phyloP scores from a whole-genome alignment of 2,329 filamentous ascomycete species.

The Lecanosticta acicola region DNA sequence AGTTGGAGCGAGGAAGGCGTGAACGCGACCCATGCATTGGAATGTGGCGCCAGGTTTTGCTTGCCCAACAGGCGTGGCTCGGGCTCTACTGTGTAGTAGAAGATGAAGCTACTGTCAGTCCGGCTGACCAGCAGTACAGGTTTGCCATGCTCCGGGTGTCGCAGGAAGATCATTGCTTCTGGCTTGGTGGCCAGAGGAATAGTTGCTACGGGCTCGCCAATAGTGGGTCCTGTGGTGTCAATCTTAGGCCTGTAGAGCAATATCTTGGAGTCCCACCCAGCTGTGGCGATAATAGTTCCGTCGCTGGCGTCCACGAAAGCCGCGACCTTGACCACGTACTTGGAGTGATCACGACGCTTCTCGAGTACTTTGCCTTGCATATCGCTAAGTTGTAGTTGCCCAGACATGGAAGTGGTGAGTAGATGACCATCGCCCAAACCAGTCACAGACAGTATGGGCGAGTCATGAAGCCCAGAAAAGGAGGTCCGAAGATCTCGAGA shows the following conservation, averaged over 20 bases:
- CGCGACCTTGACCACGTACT: conserved; percentile 53
- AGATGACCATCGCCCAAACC: conserved; percentile 42
- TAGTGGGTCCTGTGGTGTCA: conserved; percentile 11
- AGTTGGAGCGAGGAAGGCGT: conserved; percentile 54
- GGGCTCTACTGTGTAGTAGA: conserved; percentile 47
- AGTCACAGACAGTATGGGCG: conserved; percentile 50
- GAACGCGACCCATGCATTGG: conserved; percentile 60
- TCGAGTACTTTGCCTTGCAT: conserved; percentile 39
- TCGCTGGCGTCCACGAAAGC: conserved; percentile 22
- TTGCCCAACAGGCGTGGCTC: conserved; percentile 45
- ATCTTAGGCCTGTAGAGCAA: conserved; percentile 42
- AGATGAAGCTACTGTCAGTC: conserved; percentile 54
- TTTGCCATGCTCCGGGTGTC: conserved; percentile 43
- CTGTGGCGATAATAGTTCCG: conserved; percentile 47
- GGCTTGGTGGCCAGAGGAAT: conserved; percentile 50
- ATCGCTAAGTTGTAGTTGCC: conserved; percentile 48
- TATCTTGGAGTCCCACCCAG: conserved; percentile 57
- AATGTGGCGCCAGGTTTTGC: conserved; percentile 58
- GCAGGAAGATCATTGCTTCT: conserved; percentile 51
- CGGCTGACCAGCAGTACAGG: conserved; percentile 51
- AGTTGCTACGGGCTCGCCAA: conserved; percentile 39
- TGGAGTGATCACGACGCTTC: conserved; percentile 52
- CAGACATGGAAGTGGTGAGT: conserved; percentile 56
- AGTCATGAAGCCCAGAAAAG: conserved; percentile 41
- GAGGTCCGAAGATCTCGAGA: conserved; percentile 34